Evolutionary conservation across 495 filamentous ascomycete species (phyloP), one percentile per base, ranked within the genome.

Genomic region (Cenococcum geophilum): DNA sequence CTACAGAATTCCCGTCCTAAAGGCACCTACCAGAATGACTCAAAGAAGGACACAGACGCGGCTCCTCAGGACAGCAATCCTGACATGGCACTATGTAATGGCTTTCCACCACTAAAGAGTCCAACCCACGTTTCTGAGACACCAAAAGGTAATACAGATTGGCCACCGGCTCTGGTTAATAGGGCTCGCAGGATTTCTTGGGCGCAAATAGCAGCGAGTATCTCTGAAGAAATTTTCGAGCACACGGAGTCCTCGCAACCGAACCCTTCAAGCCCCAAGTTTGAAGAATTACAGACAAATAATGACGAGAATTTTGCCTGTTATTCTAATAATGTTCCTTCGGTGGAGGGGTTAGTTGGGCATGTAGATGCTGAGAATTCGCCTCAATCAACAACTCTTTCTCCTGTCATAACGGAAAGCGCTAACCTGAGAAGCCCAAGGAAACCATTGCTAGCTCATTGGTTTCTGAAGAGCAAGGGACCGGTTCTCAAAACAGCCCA

Each of bases 401-500:
- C 21, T 16, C 47, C 58, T 52, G 32, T 4, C 20, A 56, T 16
- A 4, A 47, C 18, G 27, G 25, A n/a, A 36, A 53, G 34, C 22
- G 25, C 25, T 16, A 37, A 9, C 10, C 34, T 18, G 18, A 45
- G 0, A 16, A 67, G 57, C 52, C 57, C 64, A 23, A 60, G 64
- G 12, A 67, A 63, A 36, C 37, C 64, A 16, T 25, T 59, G 20
- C 59, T 55, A 10, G 1, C 55, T 18, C 53, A 65, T 37, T 59
- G 55, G 61, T 20, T 37, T 16, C 22, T 22, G 20, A 60, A 57
- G 45, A 23, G 48, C 20, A 40, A 37, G 23, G 59, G n/a, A 21
- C 65, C 65, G 6, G 10, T 42, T 4, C 32, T 68, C 25, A 57
- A 21, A 32, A 68, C 61, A 1, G 61, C 58, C 4, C 36, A 43